Evolutionary conservation across 768 basidiomycete species (phyloP).

Genomic region (Candolleomyces aberdarensis): DNA sequence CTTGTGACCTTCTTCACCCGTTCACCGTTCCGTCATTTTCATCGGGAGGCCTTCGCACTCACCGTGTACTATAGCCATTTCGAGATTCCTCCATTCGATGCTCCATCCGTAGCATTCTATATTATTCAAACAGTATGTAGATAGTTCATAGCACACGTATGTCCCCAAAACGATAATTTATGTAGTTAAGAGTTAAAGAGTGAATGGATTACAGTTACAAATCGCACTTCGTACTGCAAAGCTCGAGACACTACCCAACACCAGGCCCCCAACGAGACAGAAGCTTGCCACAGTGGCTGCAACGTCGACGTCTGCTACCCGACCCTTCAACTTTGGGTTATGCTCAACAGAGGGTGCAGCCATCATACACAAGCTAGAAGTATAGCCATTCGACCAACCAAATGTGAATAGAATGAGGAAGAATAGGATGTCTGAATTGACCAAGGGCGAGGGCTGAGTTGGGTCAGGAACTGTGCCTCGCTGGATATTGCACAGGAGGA

Average conservation of each 20-base stretch:
- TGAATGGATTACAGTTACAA: constrained; percentile 76
- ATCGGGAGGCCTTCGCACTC: neutral
- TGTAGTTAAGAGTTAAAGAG: constrained; percentile 12
- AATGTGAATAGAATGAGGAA: constrained; percentile 71
- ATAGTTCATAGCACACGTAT: neutral
- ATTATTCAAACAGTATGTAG: neutral
- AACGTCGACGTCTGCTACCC: constrained; percentile 76
- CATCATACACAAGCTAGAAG: constrained; percentile 79
- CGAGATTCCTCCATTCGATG: neutral
- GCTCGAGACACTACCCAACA: constrained; percentile 72
- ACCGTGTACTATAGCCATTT: neutral
- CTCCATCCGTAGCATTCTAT: neutral
- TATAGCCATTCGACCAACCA: constrained; percentile 79
- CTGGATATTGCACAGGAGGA: constrained; percentile 86
- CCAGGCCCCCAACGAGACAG: constrained; percentile 73
- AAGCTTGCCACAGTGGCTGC: constrained; percentile 82
- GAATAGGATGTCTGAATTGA: constrained; percentile 76
- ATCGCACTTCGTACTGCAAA: constrained; percentile 73
- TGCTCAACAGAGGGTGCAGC: constrained; percentile 77
- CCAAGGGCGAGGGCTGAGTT: constrained; percentile 37
- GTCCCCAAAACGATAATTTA: neutral
- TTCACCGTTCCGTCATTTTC: neutral
- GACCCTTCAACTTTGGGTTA: constrained; percentile 67
- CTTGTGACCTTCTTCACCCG: neutral
- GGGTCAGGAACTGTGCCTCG: constrained; percentile 32